Conservation (phyloP, 148 eudicot species). For the Rhododendron mucronatum region DNA sequence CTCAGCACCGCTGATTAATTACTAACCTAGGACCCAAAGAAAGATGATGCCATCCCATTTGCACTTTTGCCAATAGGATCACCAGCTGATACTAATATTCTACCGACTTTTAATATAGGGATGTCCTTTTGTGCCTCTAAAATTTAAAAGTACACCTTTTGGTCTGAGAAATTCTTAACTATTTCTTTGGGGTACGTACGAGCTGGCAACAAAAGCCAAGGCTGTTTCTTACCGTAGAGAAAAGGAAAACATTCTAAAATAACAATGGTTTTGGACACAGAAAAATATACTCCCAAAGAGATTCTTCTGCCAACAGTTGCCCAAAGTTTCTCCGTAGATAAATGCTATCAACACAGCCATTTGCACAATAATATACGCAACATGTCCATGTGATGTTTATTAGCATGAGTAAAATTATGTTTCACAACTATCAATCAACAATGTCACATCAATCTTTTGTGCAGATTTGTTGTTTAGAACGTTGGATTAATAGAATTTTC, state of each 20-base stretch:
- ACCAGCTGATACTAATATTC: conserved; percentile 12
- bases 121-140: not conserved
- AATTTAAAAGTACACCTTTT: not conserved
- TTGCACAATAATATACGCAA: no score
- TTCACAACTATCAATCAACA: not conserved
- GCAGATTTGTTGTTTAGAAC: not conserved
- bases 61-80: conserved; percentile 5
- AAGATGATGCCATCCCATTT: conserved; percentile 8
- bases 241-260: not conserved
- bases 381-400: no score
- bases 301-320: not conserved
- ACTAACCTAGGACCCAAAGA: not conserved
- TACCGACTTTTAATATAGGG: not conserved
- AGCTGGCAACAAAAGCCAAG: not conserved
- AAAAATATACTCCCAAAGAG: not conserved
- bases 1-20: no score
- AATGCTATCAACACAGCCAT: no score
- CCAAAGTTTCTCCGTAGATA: not conserved
- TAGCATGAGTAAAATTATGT: no score
- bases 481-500: not conserved
- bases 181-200: not conserved
- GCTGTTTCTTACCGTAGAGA: not conserved
- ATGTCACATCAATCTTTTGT: not conserved
- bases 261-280: not conserved
- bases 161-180: not conserved